Evolutionary conservation across 768 basidiomycete species (phyloP), one percentile per base, ranked within the genome.

Genomic region (Russula sp.): DNA sequence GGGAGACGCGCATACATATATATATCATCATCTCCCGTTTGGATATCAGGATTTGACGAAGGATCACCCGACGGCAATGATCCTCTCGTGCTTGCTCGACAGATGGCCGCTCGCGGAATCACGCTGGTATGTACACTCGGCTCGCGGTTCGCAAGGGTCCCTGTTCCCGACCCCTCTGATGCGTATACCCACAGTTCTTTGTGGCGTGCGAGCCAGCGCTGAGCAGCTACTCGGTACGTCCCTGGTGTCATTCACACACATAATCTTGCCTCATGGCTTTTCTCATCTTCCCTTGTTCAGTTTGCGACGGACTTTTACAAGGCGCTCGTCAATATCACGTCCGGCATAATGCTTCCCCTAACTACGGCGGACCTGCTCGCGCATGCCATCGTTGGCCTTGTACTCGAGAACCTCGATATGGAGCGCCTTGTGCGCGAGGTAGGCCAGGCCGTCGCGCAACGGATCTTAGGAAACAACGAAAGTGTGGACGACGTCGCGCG

Each of bases 161-260:
- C 61, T 66, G n/a, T 18, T 57, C 42, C 64, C 26, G 28, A 58
- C 67, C 26, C n/a, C 60, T 46, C 65, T 64, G 49, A 68, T 22
- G 20, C 24, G 1, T 24, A 62, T 20, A 46, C 60, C 36, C 64
- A 8, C 74, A 97, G 94, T 98, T 98, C 78, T 94, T 97, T 74
- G 96, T 98, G n/a, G 96, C 96, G 32, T 98, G 96, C 77, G 96
- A 98, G 75, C 95, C 96, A 62, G 94, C 93, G 6, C 80, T 96
- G 64, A 94, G 92, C 67, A 92, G 93, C 50, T 96, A 96, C 72
- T 90, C 89, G 62, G 91, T 92, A 70, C 72, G 88, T 73, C 62
- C 36, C 11, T 24, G 20, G 20, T 22, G 14, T 18, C 38, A 1
- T 54, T 14, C 10, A 10, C 22, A 8, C 18, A 13, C 9, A 32